Evolutionary conservation across 1,284 basidiomycete species (phyloP).

Genomic region (Cutaneotrichosporon cutaneum): DNA sequence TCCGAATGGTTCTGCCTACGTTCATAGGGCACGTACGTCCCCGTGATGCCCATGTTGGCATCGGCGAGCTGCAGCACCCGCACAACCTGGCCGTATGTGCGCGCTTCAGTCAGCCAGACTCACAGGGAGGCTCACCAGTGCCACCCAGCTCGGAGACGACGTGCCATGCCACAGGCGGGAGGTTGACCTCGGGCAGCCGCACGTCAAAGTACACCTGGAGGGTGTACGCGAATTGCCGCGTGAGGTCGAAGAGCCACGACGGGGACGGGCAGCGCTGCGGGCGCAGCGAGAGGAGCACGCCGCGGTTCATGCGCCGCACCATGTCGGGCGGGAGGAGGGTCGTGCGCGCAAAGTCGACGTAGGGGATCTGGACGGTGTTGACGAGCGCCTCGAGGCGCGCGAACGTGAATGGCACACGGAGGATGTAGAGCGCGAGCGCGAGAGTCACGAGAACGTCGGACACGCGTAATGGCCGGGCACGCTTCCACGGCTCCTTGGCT

Average conservation of each 20-base stretch:
- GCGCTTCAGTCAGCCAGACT: conserved; percentile 58
- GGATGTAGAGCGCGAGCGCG: conserved; percentile 69
- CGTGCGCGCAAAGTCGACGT: conserved; percentile 67
- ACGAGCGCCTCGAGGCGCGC: conserved; percentile 70
- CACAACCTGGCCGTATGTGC: conserved; percentile 56
- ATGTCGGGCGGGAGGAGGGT: conserved; percentile 64
- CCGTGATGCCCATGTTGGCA: conserved; percentile 46
- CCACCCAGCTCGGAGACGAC: conserved; percentile 67
- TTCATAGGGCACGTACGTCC: conserved; percentile 37
- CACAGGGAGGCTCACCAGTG: conserved; percentile 62
- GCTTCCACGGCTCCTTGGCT: conserved; percentile 3
- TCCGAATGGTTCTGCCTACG: conserved; percentile 38
- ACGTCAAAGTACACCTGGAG: conserved; percentile 58
- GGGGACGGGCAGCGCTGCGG: conserved; percentile 31
- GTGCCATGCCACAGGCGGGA: conserved; percentile 77
- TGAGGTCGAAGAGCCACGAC: conserved; percentile 22
- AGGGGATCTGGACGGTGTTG: conserved; percentile 73
- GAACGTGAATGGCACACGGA: conserved; percentile 72
- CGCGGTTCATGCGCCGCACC: conserved; percentile 28
- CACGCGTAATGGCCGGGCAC: conserved; percentile 15
- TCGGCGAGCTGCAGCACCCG: conserved; percentile 38
- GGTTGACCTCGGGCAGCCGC: conserved; percentile 73
- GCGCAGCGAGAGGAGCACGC: conserved; percentile 14
- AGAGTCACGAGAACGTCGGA: conserved; percentile 53
- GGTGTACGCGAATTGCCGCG: conserved; percentile 29